phyloP scores from a whole-genome alignment of 441 rosid species.

The Croton setiger region DNA sequence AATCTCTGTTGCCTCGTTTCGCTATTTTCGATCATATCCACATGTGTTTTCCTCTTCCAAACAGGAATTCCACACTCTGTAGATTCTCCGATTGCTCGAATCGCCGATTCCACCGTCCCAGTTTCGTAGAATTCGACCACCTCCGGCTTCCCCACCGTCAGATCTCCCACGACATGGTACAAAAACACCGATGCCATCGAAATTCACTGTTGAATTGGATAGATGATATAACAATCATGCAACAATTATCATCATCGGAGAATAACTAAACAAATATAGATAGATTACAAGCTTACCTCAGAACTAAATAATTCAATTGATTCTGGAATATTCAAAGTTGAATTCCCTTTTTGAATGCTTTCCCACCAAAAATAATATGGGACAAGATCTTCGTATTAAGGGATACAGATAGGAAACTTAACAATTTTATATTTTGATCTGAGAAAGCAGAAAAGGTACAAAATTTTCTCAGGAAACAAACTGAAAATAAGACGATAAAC shows the following conservation, averaged over 20 bases:
- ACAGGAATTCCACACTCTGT: constrained; percentile 91
- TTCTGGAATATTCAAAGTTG: constrained; percentile 7
- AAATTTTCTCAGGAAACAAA: not conserved
- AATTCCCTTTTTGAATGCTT: not conserved
- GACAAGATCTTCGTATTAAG: not conserved
- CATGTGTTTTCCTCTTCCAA: constrained; percentile 63
- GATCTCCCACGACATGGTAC: constrained; percentile 94
- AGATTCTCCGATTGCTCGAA: constrained; percentile 75
- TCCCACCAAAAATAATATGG: not conserved
- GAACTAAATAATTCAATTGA: not conserved
- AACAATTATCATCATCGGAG: not conserved
- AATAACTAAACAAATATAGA: not conserved
- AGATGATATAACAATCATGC: not conserved
- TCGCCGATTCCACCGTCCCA: constrained; percentile 79
- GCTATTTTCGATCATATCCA: constrained; percentile 52
- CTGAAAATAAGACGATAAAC: not conserved
- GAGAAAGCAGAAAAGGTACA: not conserved
- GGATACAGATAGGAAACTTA: not conserved
- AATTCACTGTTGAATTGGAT: constrained; percentile 8
- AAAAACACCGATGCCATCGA: constrained; percentile 85
- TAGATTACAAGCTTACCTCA: not conserved
- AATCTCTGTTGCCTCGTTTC: constrained; percentile 80
- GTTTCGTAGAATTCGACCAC: constrained; percentile 76
- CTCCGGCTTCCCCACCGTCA: constrained; percentile 98
- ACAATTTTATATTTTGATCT: not conserved